Base-by-base conservation (phyloP, 371 early-diverging fungal genomes). In the Apophysomyces variabilis region DNA sequence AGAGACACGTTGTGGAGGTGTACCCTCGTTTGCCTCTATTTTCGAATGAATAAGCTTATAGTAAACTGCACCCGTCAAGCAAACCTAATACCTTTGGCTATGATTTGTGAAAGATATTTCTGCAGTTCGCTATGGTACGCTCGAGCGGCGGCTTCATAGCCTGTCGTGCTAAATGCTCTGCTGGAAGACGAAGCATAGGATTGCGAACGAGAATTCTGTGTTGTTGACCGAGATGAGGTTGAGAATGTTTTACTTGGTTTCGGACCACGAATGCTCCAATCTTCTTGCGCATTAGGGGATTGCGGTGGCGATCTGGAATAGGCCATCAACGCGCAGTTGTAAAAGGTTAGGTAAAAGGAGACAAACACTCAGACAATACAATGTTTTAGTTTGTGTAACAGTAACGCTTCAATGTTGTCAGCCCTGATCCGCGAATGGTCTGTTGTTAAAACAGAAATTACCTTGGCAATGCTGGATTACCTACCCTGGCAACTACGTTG, bases 1-100 rank as follows among this genome's bases (percentile, higher is more conserved):
- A 3, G 86, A 79, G 36, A 78, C 75, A 63, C 89, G 72, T 64
- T 86, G 86, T n/a, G 78, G 70, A 62, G 77, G 78, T 36, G 79
- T 80, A 38, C 87, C 88, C 60, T 80, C 79, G 8, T 66, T 47
- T 0, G 78, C 74, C 77, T 83, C 84, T 83, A 66, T 64, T 58
- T 32, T 41, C 11, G 9, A 50, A 5, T 1, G 9, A 5, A 50
- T 4, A n/a, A 18, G 21, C 7, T 50, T 21, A 21, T n/a, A 50
- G 2, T 26, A 50, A 50, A n/a, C 16, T 18, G 13, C 13, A 13
- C 8, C 46, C 16, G 16, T 18, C 46, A 45, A 13, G 46, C 46
- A 16, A 47, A 37, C 0, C 45, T 1, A 50, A 32, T 75, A 83
- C 83, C 83, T 80, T 73, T 75, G 36, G 74, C 65, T n/a, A 83